A percentile compares a stretch with the other conserved stretches of the same genome.
phyloP scores from a whole-genome alignment of 345 rosid species.

The Sonneratia alba region DNA sequence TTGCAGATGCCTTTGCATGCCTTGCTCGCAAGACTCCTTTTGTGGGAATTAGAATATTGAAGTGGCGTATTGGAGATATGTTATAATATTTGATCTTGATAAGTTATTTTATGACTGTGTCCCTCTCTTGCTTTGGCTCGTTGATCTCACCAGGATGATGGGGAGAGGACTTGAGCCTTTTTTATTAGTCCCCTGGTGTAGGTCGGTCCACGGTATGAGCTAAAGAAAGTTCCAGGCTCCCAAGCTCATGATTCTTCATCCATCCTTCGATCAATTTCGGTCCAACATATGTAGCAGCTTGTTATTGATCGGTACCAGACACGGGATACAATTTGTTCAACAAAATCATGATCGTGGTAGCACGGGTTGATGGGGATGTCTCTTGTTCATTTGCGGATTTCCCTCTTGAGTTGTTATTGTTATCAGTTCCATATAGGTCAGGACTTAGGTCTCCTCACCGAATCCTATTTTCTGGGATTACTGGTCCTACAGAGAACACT shows the following conservation, averaged over 20 bases:
- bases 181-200: not conserved
- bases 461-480: no score
- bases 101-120: not conserved
- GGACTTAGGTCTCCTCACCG: no score
- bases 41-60: not conserved
- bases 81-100: slow-evolving; percentile 4
- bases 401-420: no score
- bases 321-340: not conserved
- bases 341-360: not conserved
- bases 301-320: not conserved
- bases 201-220: not conserved
- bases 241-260: not conserved
- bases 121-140: not conserved
- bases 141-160: slow-evolving; percentile 1
- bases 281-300: not conserved
- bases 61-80: not conserved
- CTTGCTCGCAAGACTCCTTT: slow-evolving; percentile 9
- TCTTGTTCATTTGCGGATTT: not conserved
- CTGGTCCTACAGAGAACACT: no score
- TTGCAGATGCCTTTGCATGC: not conserved
- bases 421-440: no score
- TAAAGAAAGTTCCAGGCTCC: not conserved
- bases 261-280: not conserved
- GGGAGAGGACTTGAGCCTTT: not conserved
- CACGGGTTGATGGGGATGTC: not conserved